Conservation (phyloP, 23 red algal genomes). For the Gracilaria gracilis region DNA sequence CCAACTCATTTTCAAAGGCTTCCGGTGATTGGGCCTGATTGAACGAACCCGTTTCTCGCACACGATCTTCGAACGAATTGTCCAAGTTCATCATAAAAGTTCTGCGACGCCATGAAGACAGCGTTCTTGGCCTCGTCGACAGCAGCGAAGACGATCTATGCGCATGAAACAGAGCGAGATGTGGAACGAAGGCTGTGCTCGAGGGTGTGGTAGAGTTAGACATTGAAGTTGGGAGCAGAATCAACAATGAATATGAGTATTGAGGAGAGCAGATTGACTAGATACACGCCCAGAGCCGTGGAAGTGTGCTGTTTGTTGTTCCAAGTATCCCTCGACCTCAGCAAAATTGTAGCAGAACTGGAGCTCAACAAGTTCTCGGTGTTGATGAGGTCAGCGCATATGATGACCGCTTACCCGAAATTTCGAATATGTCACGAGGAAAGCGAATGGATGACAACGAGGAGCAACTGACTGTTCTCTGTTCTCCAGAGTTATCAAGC, state of each 20-base stretch:
- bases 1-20: background rate
- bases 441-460: background rate
- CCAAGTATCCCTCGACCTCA: background rate
- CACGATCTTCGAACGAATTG: background rate
- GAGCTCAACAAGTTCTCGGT: background rate
- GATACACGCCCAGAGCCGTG: background rate
- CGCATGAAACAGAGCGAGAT: background rate
- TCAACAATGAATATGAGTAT: background rate
- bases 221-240: background rate
- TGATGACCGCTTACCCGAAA: background rate
- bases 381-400: background rate
- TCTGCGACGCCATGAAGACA: constrained; percentile 2
- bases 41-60: background rate
- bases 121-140: background rate
- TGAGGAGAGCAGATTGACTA: background rate
- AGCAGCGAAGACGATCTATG: background rate
- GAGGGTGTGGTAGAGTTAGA: background rate
- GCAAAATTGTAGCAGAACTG: background rate
- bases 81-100: background rate
- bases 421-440: background rate
- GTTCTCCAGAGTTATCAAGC: too few relatives aligned
- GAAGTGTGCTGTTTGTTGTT: background rate
- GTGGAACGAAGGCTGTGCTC: background rate
- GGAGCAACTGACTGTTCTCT: too few relatives aligned
- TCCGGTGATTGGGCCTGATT: background rate